phyloP scores from a whole-genome alignment of 352 stramenopile species.

The Phytophthora fragariae region DNA sequence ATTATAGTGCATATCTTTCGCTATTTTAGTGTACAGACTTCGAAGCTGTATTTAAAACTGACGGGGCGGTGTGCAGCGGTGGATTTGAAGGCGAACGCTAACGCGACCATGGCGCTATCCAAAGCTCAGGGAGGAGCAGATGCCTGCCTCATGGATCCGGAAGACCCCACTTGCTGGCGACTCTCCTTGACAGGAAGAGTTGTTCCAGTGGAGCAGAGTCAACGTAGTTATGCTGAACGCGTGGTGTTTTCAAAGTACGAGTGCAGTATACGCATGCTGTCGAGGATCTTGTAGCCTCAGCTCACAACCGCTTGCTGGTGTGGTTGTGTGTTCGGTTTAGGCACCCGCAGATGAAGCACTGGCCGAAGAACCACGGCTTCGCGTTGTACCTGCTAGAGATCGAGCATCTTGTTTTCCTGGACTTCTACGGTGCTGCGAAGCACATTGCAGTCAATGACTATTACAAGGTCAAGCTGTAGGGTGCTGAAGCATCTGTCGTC shows the following conservation, averaged over 20 bases:
- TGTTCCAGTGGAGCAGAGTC: slow-evolving; percentile 39
- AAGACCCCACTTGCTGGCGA: slow-evolving; percentile 79
- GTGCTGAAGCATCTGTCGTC: too few species aligned
- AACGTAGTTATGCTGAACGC: slow-evolving; percentile 51
- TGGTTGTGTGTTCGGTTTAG: slow-evolving; percentile 21
- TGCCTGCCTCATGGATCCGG: slow-evolving; percentile 65
- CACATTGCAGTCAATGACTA: slow-evolving; percentile 63
- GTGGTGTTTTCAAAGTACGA: slow-evolving; percentile 67
- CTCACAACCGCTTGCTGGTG: background rate
- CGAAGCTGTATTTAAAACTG: background rate
- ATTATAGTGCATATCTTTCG: background rate
- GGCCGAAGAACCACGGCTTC: slow-evolving; percentile 67
- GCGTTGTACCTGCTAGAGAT: slow-evolving; percentile 59
- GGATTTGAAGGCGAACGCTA: slow-evolving; percentile 59
- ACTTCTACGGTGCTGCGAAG: slow-evolving; percentile 77
- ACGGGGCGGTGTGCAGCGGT: slow-evolving; percentile 28
- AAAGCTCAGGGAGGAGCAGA: slow-evolving; percentile 54
- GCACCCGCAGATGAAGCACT: slow-evolving; percentile 75
- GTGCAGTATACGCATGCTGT: background rate
- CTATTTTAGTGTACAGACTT: background rate
- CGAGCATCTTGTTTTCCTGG: slow-evolving; percentile 68
- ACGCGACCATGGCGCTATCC: slow-evolving; percentile 63
- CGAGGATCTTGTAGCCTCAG: background rate
- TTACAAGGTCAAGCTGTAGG: slow-evolving; percentile 59
- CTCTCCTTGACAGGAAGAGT: slow-evolving; percentile 62